A percentile compares a stretch with the other conserved stretches of the same genome.
Conservation (phyloP, 2,329 filamentous ascomycete species). For the Neofusicoccum umdonicola region DNA sequence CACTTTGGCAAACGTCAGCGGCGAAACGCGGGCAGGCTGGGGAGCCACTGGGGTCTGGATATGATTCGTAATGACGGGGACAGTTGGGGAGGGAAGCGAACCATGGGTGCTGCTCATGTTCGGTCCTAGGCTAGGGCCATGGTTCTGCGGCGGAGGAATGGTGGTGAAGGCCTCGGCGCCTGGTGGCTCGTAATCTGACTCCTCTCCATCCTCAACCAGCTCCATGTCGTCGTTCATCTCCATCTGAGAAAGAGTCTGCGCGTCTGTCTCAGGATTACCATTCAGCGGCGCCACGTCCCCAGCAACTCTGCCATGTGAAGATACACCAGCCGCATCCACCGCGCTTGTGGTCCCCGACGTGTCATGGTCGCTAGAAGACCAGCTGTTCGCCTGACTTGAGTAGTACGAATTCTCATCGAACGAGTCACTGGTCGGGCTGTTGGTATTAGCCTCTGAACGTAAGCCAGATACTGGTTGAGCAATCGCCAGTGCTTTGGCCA, state of each 20-base stretch:
- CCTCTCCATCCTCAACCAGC: conserved; percentile 34
- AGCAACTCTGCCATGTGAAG: conserved; percentile 4
- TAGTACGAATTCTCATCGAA: conserved; percentile 95
- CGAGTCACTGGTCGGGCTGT: conserved; percentile 71
- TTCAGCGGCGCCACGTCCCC: not conserved
- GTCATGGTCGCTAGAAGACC: conserved; percentile 53
- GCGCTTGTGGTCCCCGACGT: conserved; percentile 29
- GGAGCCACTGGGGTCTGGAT: conserved; percentile 72
- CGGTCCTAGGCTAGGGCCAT: conserved; percentile 17
- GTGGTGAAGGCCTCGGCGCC: conserved; percentile 38
- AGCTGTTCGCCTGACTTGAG: conserved; percentile 85
- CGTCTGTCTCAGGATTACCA: not conserved
- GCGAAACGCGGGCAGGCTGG: conserved; percentile 68
- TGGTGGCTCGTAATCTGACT: conserved; percentile 47
- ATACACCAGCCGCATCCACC: conserved; percentile 21
- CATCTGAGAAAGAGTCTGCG: conserved; percentile 7
- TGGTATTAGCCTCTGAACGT: conserved; percentile 53
- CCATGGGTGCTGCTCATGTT: conserved; percentile 13
- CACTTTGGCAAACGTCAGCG: conserved; percentile 53
- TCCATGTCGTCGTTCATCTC: conserved; percentile 34
- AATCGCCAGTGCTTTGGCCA: conserved; percentile 63
- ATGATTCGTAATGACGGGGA: conserved; percentile 63
- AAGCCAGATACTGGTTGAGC: conserved; percentile 67
- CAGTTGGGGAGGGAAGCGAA: conserved; percentile 29
- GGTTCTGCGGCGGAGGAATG: not conserved